Conservation (phyloP, 345 rosid genomes). For the Angophora floribunda region DNA sequence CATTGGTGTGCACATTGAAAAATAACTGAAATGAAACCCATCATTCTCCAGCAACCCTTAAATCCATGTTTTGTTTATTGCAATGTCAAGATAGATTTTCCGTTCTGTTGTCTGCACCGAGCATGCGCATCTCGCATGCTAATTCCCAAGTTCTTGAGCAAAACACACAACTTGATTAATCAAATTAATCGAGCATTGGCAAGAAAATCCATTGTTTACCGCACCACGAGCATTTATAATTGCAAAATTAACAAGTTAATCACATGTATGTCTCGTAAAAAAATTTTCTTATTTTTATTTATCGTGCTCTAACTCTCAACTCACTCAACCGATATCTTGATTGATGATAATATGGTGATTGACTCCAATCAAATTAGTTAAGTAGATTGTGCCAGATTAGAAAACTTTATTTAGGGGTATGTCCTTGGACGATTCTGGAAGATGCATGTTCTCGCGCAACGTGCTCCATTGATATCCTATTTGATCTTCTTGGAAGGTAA, state of each 20-base stretch:
- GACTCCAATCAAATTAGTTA: not conserved
- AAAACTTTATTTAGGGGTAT: not conserved
- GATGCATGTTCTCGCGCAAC: not conserved
- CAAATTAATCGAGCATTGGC: not conserved
- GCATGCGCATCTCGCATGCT: not conserved
- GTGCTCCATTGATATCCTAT: not conserved
- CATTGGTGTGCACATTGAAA: not conserved
- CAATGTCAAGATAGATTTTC: not conserved
- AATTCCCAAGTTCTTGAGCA: not conserved
- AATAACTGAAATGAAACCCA: not conserved
- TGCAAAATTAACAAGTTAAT: not conserved
- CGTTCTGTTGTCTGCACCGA: not conserved
- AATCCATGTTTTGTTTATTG: not conserved
- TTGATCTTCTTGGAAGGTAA: not conserved
- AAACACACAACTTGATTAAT: not conserved
- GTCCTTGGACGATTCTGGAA: not conserved
- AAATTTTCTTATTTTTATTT: no score
- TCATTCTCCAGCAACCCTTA: not conserved
- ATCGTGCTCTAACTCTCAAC: no score
- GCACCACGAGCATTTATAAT: not conserved
- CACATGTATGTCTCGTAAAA: not conserved
- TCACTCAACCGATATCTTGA: not conserved
- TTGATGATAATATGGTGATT: not conserved
- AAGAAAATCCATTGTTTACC: not conserved
- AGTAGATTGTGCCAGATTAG: not conserved